Conservation (phyloP, 768 basidiomycete genomes). For the Lactarius evosmus region DNA sequence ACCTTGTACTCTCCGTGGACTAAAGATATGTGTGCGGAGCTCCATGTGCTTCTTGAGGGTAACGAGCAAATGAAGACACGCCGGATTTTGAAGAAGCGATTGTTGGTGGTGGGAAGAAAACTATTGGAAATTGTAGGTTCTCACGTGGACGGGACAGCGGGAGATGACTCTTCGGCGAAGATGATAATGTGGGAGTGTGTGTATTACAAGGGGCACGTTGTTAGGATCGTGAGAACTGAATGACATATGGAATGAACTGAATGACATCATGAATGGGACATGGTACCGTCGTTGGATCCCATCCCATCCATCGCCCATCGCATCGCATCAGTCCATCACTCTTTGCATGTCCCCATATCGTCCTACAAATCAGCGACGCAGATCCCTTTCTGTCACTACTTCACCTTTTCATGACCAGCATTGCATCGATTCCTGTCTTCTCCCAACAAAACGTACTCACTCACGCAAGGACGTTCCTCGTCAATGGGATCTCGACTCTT, state of each 20-base stretch:
- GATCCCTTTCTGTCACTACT: slow-evolving; percentile 52
- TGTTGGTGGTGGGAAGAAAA: slow-evolving; percentile 1
- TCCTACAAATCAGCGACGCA: slow-evolving; percentile 40
- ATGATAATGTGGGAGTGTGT: not conserved
- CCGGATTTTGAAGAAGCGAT: slow-evolving; percentile 9
- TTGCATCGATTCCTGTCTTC: slow-evolving; percentile 42
- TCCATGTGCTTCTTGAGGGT: slow-evolving; percentile 35
- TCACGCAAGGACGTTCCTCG: slow-evolving; percentile 39
- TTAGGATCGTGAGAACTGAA: slow-evolving; percentile 20
- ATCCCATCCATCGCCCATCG: too few species aligned
- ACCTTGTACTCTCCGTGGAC: slow-evolving; percentile 50
- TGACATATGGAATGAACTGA: not conserved
- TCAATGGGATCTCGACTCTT: slow-evolving; percentile 52
- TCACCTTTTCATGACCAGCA: slow-evolving; percentile 35
- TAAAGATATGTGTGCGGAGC: slow-evolving; percentile 39
- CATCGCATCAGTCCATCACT: too few species aligned
- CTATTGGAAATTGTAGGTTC: slow-evolving; percentile 9
- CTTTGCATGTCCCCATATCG: slow-evolving; percentile 25
- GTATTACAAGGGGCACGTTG: slow-evolving; percentile 16
- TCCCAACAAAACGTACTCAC: slow-evolving; percentile 48
- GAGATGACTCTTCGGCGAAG: not conserved
- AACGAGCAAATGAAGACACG: not conserved
- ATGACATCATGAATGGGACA: slow-evolving; percentile 18
- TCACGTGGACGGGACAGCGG: not conserved
- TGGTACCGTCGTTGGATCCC: too few species aligned